Conservation (phyloP, 1,139 yeast species). For the Blastobotrys buckinghamii region DNA sequence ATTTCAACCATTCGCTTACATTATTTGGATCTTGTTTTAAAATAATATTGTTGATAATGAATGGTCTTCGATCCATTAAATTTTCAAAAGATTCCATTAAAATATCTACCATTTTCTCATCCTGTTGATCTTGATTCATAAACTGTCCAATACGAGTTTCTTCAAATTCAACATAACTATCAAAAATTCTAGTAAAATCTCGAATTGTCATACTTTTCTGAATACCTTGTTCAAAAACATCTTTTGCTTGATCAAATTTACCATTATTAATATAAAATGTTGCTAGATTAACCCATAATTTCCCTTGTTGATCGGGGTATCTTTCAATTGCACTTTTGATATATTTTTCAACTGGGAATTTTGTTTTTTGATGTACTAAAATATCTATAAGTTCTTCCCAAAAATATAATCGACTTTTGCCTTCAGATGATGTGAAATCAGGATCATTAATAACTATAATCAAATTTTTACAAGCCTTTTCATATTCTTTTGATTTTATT, state of each 20-base stretch:
- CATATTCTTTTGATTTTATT: slow-evolving; percentile 24
- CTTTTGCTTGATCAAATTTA: slow-evolving; percentile 41
- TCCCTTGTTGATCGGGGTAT: slow-evolving; percentile 59
- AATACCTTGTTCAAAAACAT: slow-evolving; percentile 45
- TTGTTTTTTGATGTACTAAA: slow-evolving; percentile 32
- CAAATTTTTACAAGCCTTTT: slow-evolving; percentile 28
- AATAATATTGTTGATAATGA: slow-evolving; percentile 59
- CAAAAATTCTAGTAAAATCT: slow-evolving; percentile 63
- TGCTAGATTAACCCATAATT: slow-evolving; percentile 47
- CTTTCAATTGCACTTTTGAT: slow-evolving; percentile 38
- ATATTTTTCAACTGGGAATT: slow-evolving; percentile 34
- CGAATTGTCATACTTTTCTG: slow-evolving; percentile 44
- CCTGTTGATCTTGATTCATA: slow-evolving; percentile 27
- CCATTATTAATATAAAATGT: slow-evolving; percentile 40
- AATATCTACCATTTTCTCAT: slow-evolving; percentile 32
- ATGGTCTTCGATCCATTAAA: slow-evolving; percentile 49
- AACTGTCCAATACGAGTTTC: slow-evolving; percentile 43
- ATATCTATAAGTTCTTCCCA: slow-evolving; percentile 46
- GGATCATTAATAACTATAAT: slow-evolving; percentile 32
- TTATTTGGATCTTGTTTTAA: slow-evolving; percentile 58
- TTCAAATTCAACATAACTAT: slow-evolving; percentile 57
- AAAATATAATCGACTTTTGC: slow-evolving; percentile 39
- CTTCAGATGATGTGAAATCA: slow-evolving; percentile 32
- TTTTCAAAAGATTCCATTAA: slow-evolving; percentile 50
- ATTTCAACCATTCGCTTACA: slow-evolving; percentile 62